phyloP scores from a whole-genome alignment of 139 green algal species.

The Trebouxia sp. region DNA sequence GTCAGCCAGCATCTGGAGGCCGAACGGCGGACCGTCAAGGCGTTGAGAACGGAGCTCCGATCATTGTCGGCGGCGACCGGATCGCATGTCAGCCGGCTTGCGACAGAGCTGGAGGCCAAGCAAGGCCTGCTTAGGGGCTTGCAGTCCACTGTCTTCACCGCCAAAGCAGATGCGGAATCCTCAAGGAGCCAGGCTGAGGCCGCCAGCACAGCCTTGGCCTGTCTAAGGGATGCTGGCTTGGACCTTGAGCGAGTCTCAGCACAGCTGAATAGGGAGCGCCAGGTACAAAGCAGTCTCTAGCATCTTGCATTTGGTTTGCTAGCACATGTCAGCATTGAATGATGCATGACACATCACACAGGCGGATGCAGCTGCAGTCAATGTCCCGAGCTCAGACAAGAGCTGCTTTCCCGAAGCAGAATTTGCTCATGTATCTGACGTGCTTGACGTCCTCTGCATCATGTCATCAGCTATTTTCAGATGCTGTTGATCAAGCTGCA shows the following conservation, averaged over 20 bases:
- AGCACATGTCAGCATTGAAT: too few species aligned
- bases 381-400: too few species aligned
- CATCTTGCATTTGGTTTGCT: too few species aligned
- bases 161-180: conserved; percentile 22
- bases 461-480: too few species aligned
- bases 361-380: neutral
- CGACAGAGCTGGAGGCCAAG: conserved; percentile 21
- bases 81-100: neutral
- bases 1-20: conserved; percentile 2
- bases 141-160: neutral
- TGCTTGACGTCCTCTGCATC: too few species aligned
- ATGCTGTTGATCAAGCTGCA: too few species aligned
- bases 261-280: conserved; percentile 8
- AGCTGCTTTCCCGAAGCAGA: too few species aligned
- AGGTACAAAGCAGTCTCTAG: neutral
- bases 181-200: conserved; percentile 15
- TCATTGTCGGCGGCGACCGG: neutral
- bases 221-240: neutral
- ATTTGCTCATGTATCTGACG: too few species aligned
- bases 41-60: conserved; percentile 12
- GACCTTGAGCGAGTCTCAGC: neutral
- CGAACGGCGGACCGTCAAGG: conserved; percentile 2
- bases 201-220: conserved; percentile 2
- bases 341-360: neutral
- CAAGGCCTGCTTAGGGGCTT: conserved; percentile 10